Evolutionary conservation across 257 asterid species (phyloP), one percentile per base, ranked within the genome.

Genomic region (Gentiana dahurica): DNA sequence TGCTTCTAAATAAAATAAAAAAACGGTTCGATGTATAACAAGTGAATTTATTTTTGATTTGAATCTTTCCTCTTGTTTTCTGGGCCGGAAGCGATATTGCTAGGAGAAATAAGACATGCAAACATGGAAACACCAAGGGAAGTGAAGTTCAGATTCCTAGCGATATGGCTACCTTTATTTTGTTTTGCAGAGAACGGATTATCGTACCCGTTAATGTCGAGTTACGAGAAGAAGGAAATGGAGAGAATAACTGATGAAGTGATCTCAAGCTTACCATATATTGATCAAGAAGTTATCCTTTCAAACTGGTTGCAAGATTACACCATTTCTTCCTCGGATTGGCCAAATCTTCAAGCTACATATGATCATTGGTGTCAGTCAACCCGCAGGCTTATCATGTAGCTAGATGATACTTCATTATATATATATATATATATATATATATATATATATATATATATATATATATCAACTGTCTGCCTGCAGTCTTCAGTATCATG

Each of bases 111-210:
- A 11, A 57, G 15, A 47, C 53, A 37, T 52, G n/a, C 34, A 4
- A 61, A 56, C 6, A 1, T 45, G 49, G 65, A 61, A 8, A 43
- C 48, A 10, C 37, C 62, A 63, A 58, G 61, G 12, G 51, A 52
- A 61, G 69, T 71, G 66, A 66, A 71, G 65, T 61, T 52, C 60
- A 54, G 67, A 36, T 8, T 62, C 46, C 60, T 71, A 11, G 72
- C 64, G 4, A 3, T 65, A 6, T 71, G 76, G 72, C 34, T 66
- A 37, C 76, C 69, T 6, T 9, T 71, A 12, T 66, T 71, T 4
- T 71, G 76, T 36, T 71, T 57, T 48, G 72, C 76, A 39, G 76
- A 62, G 10, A 71, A 61, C 44, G 76, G 76, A 2, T 1, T 71
- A 34, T 36, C 69, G 2, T 59, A 58, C 62, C 76, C 69, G 5